phyloP scores from a whole-genome alignment of 139 green algal species.

The Chlorella sp. region DNA sequence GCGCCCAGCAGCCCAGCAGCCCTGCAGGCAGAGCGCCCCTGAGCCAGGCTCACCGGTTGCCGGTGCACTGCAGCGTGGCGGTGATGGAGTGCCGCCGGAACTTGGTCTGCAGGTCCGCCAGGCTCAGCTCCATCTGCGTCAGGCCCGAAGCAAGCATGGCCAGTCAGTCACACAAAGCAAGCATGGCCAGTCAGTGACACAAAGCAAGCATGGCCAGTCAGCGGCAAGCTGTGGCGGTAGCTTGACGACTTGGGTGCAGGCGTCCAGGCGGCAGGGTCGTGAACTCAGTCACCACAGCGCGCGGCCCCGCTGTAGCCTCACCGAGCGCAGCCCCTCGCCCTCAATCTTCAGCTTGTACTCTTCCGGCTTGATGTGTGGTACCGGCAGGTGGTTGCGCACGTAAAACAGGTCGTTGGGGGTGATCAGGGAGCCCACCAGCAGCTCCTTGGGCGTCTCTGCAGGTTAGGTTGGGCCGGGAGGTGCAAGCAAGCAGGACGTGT shows the following conservation, averaged over 20 bases:
- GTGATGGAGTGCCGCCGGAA: conserved; percentile 81
- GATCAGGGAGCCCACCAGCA: conserved; percentile 63
- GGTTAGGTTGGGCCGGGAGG: not conserved
- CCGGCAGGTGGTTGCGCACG: conserved; percentile 87
- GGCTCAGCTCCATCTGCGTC: conserved; percentile 51
- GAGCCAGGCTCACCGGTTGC: conserved; percentile 79
- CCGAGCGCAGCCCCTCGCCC: conserved; percentile 64
- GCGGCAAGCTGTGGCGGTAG: too few relatives aligned
- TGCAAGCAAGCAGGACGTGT: not conserved
- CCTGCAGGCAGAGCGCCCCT: too few relatives aligned
- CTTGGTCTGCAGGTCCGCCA: conserved; percentile 75
- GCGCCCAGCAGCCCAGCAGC: too few relatives aligned
- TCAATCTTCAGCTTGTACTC: conserved; percentile 54
- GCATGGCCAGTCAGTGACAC: not conserved
- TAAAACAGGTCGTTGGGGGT: conserved; percentile 87
- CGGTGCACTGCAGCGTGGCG: conserved; percentile 84
- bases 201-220: not conserved
- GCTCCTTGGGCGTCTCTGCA: conserved; percentile 74
- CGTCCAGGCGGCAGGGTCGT: too few relatives aligned
- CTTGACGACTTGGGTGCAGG: too few relatives aligned
- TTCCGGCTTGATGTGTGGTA: conserved; percentile 65
- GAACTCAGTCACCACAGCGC: too few relatives aligned
- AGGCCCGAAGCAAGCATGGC: not conserved
- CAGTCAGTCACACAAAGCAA: not conserved
- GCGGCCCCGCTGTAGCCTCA: too few relatives aligned